Evolutionary conservation across 352 stramenopile genomes (phyloP), one percentile per base, ranked within the genome.

Genomic region (Aphanomyces cochlioides): DNA sequence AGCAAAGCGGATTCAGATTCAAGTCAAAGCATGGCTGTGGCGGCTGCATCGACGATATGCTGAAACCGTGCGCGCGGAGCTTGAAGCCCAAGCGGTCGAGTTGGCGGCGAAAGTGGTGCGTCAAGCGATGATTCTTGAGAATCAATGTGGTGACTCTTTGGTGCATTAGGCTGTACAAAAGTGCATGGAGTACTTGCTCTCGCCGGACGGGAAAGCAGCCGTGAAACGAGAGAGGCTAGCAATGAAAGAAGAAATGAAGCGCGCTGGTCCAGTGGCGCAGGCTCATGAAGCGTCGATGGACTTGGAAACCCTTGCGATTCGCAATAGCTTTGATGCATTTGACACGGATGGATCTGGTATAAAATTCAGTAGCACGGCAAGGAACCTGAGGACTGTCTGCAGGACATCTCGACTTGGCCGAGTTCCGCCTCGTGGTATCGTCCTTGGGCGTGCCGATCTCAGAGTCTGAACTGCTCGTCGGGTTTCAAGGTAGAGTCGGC

Each of bases 281-380:
- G 43, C 43, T 12, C 43, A 12, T 6, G 5, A 56, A 57, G 21
- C 21, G 28, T 13, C n/a, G 34, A 6, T 28, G 19, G 64, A 70
- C 21, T 37, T 70, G 38, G 64, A 60, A 50, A 70, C 64, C 4
- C n/a, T 61, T 19, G 64, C 64, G 17, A 70, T 70, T 10, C 43
- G 39, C n/a, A 17, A 47, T 17, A 56, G 43, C 21, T 70, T 70
- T 63, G 64, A 47, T 4, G 47, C 64, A 2, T 70, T 70, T 37
- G 64, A 70, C 47, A 70, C 64, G n/a, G 64, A 70, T 53, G 64
- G 64, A 4, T 70, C 64, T 0, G 64, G 64, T 70, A 39, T 17
- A n/a, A 19, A 28, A 0, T 28, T 28, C 28, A 28, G 28, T 28
- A 28, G 28, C n/a, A n/a, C n/a, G n/a, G n/a, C 28, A 28, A 28